phyloP scores from a whole-genome alignment of 495 filamentous ascomycete genomes.

The Daldinia vernicosa region DNA sequence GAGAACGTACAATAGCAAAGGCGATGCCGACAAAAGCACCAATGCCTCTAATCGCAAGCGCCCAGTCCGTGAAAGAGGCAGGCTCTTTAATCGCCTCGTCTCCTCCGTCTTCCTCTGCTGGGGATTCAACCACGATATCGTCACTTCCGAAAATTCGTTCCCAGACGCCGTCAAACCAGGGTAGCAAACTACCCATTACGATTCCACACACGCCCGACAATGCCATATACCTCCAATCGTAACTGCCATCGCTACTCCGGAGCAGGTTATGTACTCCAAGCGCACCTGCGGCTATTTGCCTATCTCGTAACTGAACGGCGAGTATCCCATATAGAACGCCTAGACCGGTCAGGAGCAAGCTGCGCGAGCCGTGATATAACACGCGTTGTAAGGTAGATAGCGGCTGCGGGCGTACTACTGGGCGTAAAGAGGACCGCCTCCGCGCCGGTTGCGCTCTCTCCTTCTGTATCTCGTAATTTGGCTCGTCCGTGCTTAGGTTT shows the following conservation, averaged over 20 bases:
- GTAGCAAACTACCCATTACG: slow-evolving; percentile 77
- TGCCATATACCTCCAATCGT: slow-evolving; percentile 73
- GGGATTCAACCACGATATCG: slow-evolving; percentile 26
- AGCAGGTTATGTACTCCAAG: slow-evolving; percentile 67
- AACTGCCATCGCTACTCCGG: slow-evolving; percentile 47
- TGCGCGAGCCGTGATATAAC: slow-evolving; percentile 60
- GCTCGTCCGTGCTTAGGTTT: slow-evolving; percentile 43
- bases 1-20: slow-evolving; percentile 83
- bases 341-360: slow-evolving; percentile 76
- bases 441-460: slow-evolving; percentile 27
- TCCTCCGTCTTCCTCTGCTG: slow-evolving; percentile 16
- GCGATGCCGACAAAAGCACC: slow-evolving; percentile 96
- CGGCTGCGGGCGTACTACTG: slow-evolving; percentile 14
- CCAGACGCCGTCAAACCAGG: slow-evolving; percentile 81
- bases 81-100: slow-evolving; percentile 36
- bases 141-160: slow-evolving; percentile 46
- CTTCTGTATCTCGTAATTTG: slow-evolving; percentile 44
- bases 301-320: slow-evolving; percentile 72
- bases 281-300: slow-evolving; percentile 47
- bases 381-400: slow-evolving; percentile 31
- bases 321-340: slow-evolving; percentile 87
- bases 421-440: slow-evolving; percentile 40
- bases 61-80: slow-evolving; percentile 69
- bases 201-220: slow-evolving; percentile 87
- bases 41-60: slow-evolving; percentile 81